These are phyloP conservation scores for Rugiboletus extremiorientalis DNA, from an alignment of 1,284 basidiomycete genomes.

Conservation along the genomic window DNA sequence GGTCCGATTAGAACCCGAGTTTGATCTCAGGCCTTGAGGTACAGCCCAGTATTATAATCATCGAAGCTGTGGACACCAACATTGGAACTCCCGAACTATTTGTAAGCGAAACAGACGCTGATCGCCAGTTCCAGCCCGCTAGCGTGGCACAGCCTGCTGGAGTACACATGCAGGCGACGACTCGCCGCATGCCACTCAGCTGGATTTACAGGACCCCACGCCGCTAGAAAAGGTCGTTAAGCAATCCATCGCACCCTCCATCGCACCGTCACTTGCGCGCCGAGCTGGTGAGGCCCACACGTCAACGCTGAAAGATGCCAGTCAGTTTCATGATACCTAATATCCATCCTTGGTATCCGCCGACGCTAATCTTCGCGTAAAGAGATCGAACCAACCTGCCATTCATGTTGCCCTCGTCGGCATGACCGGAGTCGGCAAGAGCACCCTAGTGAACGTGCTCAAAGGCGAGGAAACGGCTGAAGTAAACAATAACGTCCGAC, in stretches of 20 bases:
- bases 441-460: constrained; percentile 30
- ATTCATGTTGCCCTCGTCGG: constrained; percentile 25
- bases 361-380: constrained; percentile 1
- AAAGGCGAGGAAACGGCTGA: constrained; percentile 10
- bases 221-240: background rate
- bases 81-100: too few relatives aligned
- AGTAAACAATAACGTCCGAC: constrained; percentile 20
- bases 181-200: background rate
- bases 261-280: background rate
- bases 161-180: constrained; percentile 11
- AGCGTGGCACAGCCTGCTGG: constrained; percentile 18
- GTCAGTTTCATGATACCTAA: constrained; percentile 18
- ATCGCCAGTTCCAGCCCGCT: background rate
- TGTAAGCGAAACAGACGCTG: background rate
- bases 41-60: too few relatives aligned
- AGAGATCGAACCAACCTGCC: constrained; percentile 3
- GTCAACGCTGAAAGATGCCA: constrained; percentile 13
- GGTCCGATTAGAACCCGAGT: background rate
- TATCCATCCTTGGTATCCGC: background rate
- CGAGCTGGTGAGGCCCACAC: background rate
- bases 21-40: too few relatives aligned
- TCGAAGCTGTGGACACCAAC: too few relatives aligned
- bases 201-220: constrained; percentile 3
- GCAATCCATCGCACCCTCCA: background rate
- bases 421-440: constrained; percentile 27